phyloP scores from a whole-genome alignment of 2,329 filamentous ascomycete species.

The Ophiostoma australiae region DNA sequence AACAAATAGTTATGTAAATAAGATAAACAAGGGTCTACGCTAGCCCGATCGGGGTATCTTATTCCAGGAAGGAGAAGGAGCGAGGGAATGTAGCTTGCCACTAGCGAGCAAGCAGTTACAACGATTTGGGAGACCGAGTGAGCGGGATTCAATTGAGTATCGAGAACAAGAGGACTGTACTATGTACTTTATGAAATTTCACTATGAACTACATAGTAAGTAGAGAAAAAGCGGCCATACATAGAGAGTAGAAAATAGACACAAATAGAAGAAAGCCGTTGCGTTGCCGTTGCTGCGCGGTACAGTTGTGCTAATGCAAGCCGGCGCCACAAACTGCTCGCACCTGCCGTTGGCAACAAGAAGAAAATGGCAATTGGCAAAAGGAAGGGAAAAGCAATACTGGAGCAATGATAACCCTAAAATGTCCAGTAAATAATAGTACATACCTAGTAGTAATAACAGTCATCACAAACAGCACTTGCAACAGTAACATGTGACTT shows the following conservation, averaged over 20 bases:
- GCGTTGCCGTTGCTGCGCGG: slow-evolving; percentile 1
- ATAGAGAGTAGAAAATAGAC: neutral
- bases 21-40: neutral
- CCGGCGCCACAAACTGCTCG: neutral
- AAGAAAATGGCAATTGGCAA: neutral
- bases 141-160: neutral
- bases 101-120: neutral
- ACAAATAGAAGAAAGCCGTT: slow-evolving; percentile 8
- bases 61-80: neutral
- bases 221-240: neutral
- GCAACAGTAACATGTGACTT: neutral
- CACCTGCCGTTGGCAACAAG: slow-evolving; percentile 5
- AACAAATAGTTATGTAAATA: neutral
- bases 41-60: neutral
- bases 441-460: neutral
- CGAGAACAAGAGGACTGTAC: neutral
- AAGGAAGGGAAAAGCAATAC: neutral
- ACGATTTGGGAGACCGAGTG: neutral
- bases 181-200: too few relatives aligned
- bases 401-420: neutral
- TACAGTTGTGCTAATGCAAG: neutral
- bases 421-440: too few relatives aligned
- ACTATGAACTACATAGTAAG: too few relatives aligned
- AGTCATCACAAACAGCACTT: neutral
- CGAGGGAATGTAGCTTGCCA: neutral